Percentiles rank a stretch among this genome's conserved stretches.
phyloP scores from a whole-genome alignment of 73 alveolate genomes.

The Breviolum minutum region DNA sequence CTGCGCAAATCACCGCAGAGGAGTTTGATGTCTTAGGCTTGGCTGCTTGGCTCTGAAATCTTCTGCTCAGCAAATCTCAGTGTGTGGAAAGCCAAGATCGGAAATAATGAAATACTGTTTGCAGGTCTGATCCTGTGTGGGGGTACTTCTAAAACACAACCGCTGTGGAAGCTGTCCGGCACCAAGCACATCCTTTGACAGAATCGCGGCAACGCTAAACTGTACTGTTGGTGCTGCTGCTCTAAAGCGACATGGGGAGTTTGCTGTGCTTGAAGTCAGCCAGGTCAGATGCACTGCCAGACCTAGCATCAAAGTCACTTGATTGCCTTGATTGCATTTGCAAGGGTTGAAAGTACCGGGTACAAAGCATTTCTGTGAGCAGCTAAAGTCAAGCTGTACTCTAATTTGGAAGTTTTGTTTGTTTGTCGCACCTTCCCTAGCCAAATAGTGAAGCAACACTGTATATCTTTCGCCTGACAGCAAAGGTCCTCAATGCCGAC shows the following conservation, averaged over 20 bases:
- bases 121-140: conserved; percentile 69
- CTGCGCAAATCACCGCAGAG: conserved; percentile 55
- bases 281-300: conserved; percentile 47
- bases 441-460: background rate
- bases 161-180: conserved; percentile 37
- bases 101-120: background rate
- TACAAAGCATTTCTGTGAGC: no score
- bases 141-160: conserved; percentile 61
- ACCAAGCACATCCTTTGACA: background rate
- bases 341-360: background rate
- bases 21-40: conserved; percentile 63
- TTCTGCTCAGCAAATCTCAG: background rate
- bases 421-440: no score
- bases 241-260: no score
- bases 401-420: background rate
- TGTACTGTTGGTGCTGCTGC: no score
- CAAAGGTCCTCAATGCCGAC: conserved; percentile 69
- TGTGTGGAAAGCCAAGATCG: no score
- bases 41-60: background rate
- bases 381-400: no score
- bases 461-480: background rate
- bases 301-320: conserved; percentile 14
- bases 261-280: background rate
- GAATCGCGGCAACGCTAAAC: background rate
- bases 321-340: background rate